These are phyloP conservation scores for Vigna radiata DNA, from an alignment of 306 rosid genomes.

Conservation along the genomic window DNA sequence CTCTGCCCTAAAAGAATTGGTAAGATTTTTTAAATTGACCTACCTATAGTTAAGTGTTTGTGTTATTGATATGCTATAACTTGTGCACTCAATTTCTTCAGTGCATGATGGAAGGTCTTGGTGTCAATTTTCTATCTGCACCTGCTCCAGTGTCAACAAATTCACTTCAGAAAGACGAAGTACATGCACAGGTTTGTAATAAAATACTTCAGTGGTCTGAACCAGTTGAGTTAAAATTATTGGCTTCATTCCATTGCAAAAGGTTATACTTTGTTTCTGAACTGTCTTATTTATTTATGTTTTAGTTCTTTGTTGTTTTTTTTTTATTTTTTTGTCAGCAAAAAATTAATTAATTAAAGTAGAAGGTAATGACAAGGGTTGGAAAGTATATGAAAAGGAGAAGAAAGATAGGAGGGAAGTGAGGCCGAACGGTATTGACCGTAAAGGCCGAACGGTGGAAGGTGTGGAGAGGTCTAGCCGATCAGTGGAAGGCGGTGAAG, in stretches of 20 bases:
- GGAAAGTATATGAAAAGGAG: too few relatives aligned
- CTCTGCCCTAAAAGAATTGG: slow-evolving; percentile 82
- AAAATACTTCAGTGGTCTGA: slow-evolving; percentile 37
- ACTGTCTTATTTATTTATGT: slow-evolving; percentile 7
- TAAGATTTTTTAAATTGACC: slow-evolving; percentile 43
- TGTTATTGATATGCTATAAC: slow-evolving; percentile 40
- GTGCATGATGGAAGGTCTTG: slow-evolving; percentile 87
- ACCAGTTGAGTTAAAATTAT: slow-evolving; percentile 25
- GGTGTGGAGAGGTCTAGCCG: too few relatives aligned
- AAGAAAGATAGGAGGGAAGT: too few relatives aligned
- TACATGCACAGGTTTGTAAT: slow-evolving; percentile 82
- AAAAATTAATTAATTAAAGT: too few relatives aligned
- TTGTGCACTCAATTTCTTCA: slow-evolving; percentile 55
- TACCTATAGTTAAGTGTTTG: not conserved
- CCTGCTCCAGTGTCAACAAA: slow-evolving; percentile 62
- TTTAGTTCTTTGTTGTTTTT: slow-evolving; percentile 4
- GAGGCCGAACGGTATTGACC: too few relatives aligned
- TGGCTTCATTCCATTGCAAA: slow-evolving; percentile 20
- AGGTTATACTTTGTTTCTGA: slow-evolving; percentile 3
- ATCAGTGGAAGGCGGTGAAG: too few relatives aligned
- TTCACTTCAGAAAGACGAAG: slow-evolving; percentile 77
- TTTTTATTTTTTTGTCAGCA: too few relatives aligned
- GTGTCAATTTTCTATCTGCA: slow-evolving; percentile 62
- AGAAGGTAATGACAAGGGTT: too few relatives aligned
- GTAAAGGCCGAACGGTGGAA: too few relatives aligned